Conservation (phyloP, 2,329 filamentous ascomycete species). For the Hymenoscyphus albidus region DNA sequence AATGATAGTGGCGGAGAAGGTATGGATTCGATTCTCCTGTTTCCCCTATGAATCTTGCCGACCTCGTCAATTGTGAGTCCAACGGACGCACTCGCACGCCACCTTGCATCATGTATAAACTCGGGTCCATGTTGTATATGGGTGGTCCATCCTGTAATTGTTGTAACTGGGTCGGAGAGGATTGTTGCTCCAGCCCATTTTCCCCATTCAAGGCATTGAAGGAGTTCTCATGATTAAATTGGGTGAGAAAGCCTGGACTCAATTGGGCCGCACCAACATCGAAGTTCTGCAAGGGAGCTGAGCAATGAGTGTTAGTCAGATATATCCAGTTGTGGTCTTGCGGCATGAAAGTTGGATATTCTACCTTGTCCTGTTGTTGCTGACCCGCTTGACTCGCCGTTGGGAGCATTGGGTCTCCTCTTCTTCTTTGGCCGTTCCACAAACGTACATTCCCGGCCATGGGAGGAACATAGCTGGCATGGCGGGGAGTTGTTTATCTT, state of each 20-base stretch:
- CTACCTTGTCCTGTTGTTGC: slow-evolving; percentile 3
- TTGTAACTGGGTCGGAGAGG: slow-evolving; percentile 27
- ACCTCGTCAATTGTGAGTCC: slow-evolving; percentile 29
- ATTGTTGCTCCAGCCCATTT: slow-evolving; percentile 20
- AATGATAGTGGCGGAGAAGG: slow-evolving; percentile 30
- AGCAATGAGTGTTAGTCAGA: slow-evolving; percentile 4
- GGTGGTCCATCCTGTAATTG: slow-evolving; percentile 29
- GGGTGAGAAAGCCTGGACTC: slow-evolving; percentile 30
- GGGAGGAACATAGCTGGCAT: slow-evolving; percentile 42
- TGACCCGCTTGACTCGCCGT: slow-evolving; percentile 23
- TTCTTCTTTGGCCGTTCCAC: slow-evolving; percentile 39
- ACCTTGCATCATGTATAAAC: slow-evolving; percentile 27
- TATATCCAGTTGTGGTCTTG: background rate
- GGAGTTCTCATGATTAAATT: slow-evolving; percentile 28
- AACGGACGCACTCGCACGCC: slow-evolving; percentile 27
- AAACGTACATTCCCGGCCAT: slow-evolving; percentile 43
- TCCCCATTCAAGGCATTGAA: slow-evolving; percentile 29
- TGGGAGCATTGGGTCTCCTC: slow-evolving; percentile 29
- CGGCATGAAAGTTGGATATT: slow-evolving; percentile 9
- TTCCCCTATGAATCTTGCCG: slow-evolving; percentile 33
- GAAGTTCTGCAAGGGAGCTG: slow-evolving; percentile 29
- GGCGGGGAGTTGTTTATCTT: slow-evolving; percentile 41
- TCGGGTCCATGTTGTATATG: slow-evolving; percentile 30
- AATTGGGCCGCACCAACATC: slow-evolving; percentile 25
- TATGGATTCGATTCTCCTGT: slow-evolving; percentile 35